Evolutionary conservation across 345 rosid genomes (phyloP).

Genomic region (Populus tremula): DNA sequence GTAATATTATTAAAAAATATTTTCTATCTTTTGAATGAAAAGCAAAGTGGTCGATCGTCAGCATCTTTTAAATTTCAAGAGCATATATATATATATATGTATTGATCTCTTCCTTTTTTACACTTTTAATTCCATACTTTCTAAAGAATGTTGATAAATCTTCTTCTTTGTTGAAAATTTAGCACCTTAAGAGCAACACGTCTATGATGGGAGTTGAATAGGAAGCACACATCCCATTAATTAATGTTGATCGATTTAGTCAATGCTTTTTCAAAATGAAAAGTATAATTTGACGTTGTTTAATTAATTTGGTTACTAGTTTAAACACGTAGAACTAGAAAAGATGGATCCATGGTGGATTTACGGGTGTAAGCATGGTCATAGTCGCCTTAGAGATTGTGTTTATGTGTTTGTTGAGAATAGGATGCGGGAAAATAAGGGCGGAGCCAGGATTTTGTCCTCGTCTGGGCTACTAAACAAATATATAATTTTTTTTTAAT

Average conservation of each 20-base stretch:
- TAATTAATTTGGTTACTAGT: neutral
- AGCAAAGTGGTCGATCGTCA: neutral
- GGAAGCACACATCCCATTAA: neutral
- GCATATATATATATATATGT: neutral
- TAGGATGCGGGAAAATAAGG: too few relatives aligned
- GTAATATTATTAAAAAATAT: too few relatives aligned
- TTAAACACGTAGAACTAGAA: neutral
- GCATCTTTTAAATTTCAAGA: neutral
- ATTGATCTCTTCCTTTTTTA: neutral
- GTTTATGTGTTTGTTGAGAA: too few relatives aligned
- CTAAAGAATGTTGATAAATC: neutral
- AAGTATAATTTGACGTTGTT: neutral
- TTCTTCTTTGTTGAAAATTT: neutral
- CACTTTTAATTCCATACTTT: neutral
- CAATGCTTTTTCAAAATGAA: neutral
- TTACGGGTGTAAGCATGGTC: neutral
- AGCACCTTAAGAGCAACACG: neutral
- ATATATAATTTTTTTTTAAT: too few relatives aligned
- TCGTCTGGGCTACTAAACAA: too few relatives aligned
- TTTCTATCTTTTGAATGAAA: neutral
- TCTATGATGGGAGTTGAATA: neutral
- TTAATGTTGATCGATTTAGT: neutral
- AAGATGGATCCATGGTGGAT: neutral
- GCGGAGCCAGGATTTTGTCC: too few relatives aligned
- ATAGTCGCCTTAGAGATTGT: too few relatives aligned